Percentiles rank a stretch among this genome's conserved stretches.
Conservation (phyloP, 208 protist genomes). For the Wallacemonas sp. region DNA sequence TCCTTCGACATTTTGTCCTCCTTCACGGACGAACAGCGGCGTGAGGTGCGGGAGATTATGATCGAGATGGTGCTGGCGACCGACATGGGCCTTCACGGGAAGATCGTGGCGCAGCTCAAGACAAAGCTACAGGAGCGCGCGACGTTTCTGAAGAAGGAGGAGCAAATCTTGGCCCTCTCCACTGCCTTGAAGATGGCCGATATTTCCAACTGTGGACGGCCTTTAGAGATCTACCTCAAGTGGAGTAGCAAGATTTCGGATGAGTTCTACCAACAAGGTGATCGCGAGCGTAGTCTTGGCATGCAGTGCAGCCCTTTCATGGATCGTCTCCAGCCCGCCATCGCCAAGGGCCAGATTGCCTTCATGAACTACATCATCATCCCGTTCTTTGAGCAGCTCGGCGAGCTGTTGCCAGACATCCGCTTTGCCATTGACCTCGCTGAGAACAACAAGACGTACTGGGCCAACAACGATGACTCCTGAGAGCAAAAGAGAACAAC, state of each 20-base stretch:
- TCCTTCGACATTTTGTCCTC: slow-evolving; percentile 79
- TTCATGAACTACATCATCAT: slow-evolving; percentile 94
- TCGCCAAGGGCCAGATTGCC: slow-evolving; percentile 89
- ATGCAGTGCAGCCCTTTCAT: slow-evolving; percentile 94
- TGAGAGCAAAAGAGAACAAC: slow-evolving; percentile 14
- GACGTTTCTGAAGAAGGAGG: slow-evolving; percentile 73
- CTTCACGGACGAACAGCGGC: slow-evolving; percentile 78
- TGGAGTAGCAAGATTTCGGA: slow-evolving; percentile 92
- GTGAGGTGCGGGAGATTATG: slow-evolving; percentile 86
- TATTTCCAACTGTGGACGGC: slow-evolving; percentile 93
- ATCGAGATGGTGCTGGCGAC: slow-evolving; percentile 95
- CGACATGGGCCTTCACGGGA: slow-evolving; percentile 92
- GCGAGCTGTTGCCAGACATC: slow-evolving; percentile 84
- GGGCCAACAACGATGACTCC: slow-evolving; percentile 61
- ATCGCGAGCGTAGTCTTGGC: slow-evolving; percentile 84
- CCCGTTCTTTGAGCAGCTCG: slow-evolving; percentile 88
- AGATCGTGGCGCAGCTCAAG: slow-evolving; percentile 80
- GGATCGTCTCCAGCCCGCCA: slow-evolving; percentile 73
- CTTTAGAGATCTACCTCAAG: slow-evolving; percentile 81
- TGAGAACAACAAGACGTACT: slow-evolving; percentile 84
- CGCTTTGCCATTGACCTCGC: slow-evolving; percentile 76
- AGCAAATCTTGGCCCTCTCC: slow-evolving; percentile 85
- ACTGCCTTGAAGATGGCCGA: slow-evolving; percentile 95
- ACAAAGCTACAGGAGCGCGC: slow-evolving; percentile 58
- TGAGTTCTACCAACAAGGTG: slow-evolving; percentile 95